Percentiles rank a stretch among this genome's conserved stretches.
Conservation (phyloP, 2,329 filamentous ascomycete genomes). For the Alternaria gaisen region DNA sequence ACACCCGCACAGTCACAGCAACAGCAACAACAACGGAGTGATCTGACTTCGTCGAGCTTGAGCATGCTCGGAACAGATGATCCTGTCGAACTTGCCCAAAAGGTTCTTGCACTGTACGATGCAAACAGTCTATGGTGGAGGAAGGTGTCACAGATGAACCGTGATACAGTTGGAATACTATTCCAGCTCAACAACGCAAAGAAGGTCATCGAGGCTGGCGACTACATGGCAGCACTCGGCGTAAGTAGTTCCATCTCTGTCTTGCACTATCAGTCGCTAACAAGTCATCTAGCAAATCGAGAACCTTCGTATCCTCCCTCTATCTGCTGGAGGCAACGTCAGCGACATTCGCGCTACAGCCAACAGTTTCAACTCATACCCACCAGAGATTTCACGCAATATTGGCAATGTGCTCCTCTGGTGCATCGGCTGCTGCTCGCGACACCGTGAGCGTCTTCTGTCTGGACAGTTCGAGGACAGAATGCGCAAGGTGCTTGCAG, state of each 20-base stretch:
- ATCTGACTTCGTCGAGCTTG: slow-evolving; percentile 57
- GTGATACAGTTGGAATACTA: slow-evolving; percentile 67
- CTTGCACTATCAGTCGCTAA: background rate
- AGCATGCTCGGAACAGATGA: slow-evolving; percentile 75
- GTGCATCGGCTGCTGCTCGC: slow-evolving; percentile 86
- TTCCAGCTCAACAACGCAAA: slow-evolving; percentile 70
- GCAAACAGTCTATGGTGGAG: slow-evolving; percentile 67
- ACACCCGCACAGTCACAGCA: slow-evolving; percentile 41
- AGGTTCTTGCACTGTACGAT: slow-evolving; percentile 70
- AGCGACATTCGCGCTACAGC: slow-evolving; percentile 81
- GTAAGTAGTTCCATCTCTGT: slow-evolving; percentile 58
- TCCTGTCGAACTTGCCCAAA: slow-evolving; percentile 68
- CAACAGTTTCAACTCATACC: slow-evolving; percentile 79
- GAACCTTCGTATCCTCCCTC: slow-evolving; percentile 78
- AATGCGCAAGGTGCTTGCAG: slow-evolving; percentile 63
- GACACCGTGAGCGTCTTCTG: slow-evolving; percentile 73
- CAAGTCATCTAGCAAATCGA: slow-evolving; percentile 70
- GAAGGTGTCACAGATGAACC: slow-evolving; percentile 66
- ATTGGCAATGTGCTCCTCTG: slow-evolving; percentile 92
- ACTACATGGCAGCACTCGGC: slow-evolving; percentile 70
- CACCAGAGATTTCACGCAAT: slow-evolving; percentile 84
- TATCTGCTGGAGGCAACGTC: slow-evolving; percentile 77
- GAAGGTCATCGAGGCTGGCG: slow-evolving; percentile 63
- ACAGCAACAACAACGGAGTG: slow-evolving; percentile 40
- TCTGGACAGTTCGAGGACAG: slow-evolving; percentile 77